phyloP scores from a whole-genome alignment of 768 basidiomycete species.

The Suillus spraguei region DNA sequence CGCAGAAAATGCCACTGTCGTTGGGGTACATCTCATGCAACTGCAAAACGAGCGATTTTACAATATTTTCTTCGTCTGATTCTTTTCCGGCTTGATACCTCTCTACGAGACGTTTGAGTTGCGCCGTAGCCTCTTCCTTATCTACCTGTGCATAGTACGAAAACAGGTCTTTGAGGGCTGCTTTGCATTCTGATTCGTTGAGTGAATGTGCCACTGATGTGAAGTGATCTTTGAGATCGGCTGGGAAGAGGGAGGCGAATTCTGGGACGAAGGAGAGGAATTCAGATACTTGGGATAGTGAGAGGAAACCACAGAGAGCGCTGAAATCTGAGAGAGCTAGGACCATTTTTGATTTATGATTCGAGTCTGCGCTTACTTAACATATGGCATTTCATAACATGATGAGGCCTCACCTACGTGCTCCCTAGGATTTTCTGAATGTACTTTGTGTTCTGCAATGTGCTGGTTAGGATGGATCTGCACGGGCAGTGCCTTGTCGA shows the following conservation, averaged over 20 bases:
- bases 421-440: conserved; percentile 42
- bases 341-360: conserved; percentile 65
- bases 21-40: conserved; percentile 52
- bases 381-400: too few relatives aligned
- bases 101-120: conserved; percentile 2
- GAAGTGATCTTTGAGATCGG: conserved; percentile 1
- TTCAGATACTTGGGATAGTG: neutral
- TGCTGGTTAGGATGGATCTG: conserved; percentile 60
- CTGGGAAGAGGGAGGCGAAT: conserved; percentile 10
- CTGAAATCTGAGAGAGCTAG: conserved; percentile 48
- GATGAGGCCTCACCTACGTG: conserved; percentile 1
- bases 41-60: conserved; percentile 39
- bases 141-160: conserved; percentile 8
- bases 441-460: conserved; percentile 42
- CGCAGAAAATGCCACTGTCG: conserved; percentile 56
- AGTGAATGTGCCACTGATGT: neutral
- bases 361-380: conserved; percentile 42
- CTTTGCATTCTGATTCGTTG: neutral
- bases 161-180: conserved; percentile 7
- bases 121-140: neutral
- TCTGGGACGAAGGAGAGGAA: conserved; percentile 12
- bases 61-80: conserved; percentile 18
- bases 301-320: conserved; percentile 22
- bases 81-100: conserved; percentile 15
- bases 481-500: conserved; percentile 56